Percentiles rank a stretch among this genome's conserved stretches.
Conservation (phyloP, 2,329 filamentous ascomycete species). For the Cladosporium colombiae region DNA sequence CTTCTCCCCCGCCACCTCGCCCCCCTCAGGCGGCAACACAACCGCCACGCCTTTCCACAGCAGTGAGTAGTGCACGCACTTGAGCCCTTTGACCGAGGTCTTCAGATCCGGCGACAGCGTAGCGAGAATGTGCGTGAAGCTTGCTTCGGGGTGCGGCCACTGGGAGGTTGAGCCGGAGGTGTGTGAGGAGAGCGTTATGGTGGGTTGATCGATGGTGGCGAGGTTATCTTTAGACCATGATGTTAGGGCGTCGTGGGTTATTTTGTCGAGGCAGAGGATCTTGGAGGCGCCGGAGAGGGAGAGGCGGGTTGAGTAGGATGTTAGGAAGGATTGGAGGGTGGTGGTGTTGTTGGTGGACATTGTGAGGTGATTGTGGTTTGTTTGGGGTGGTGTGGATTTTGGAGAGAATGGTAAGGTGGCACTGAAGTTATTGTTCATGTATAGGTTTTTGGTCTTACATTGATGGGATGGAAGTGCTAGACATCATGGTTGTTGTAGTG, state of each 20-base stretch:
- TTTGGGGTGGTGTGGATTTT: background rate
- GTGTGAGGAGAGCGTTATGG: background rate
- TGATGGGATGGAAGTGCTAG: background rate
- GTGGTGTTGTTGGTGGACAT: background rate
- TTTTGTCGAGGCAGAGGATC: constrained; percentile 17
- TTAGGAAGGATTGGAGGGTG: constrained; percentile 16
- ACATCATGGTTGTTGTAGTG: background rate
- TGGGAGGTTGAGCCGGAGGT: background rate
- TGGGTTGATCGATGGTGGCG: constrained; percentile 6
- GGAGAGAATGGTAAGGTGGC: background rate
- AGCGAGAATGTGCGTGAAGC: constrained; percentile 20
- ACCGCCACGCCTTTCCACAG: constrained; percentile 20
- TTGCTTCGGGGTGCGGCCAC: constrained; percentile 14
- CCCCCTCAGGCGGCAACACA: constrained; percentile 13
- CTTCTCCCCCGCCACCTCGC: constrained; percentile 17
- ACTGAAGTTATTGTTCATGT: background rate
- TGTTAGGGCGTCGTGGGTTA: background rate
- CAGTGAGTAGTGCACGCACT: constrained; percentile 16
- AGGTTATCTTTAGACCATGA: constrained; percentile 11
- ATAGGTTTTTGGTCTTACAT: background rate
- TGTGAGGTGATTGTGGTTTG: background rate
- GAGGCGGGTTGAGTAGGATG: constrained; percentile 16
- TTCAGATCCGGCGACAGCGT: constrained; percentile 11
- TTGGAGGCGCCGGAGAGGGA: constrained; percentile 17
- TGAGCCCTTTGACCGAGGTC: constrained; percentile 17